These are phyloP conservation scores for Coccomyxa sp. DNA, from an alignment of 139 green algal species.

Conservation along the genomic window DNA sequence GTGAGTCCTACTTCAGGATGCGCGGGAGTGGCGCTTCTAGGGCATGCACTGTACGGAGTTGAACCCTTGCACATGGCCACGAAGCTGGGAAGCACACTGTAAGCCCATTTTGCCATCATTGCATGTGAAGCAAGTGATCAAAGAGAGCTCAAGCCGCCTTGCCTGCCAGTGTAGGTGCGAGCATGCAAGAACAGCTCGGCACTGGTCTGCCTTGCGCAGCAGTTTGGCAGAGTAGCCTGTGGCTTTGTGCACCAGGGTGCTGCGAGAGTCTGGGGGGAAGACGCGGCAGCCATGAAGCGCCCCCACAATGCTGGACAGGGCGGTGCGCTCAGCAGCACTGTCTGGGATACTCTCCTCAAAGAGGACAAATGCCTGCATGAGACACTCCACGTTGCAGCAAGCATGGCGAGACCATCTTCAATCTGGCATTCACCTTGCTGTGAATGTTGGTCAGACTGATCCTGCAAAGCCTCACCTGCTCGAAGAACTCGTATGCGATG, in stretches of 20 bases:
- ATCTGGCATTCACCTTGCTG: background rate
- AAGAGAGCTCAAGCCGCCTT: background rate
- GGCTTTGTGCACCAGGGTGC: slow-evolving; percentile 76
- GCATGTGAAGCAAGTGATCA: too few relatives aligned
- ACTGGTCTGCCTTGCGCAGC: slow-evolving; percentile 88
- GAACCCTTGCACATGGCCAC: too few relatives aligned
- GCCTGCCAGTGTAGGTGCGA: slow-evolving; percentile 85
- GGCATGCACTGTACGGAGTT: too few relatives aligned
- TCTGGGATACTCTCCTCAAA: slow-evolving; percentile 91
- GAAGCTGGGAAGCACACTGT: background rate
- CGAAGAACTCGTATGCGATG: slow-evolving; percentile 91
- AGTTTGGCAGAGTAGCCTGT: slow-evolving; percentile 79
- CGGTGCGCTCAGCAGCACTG: slow-evolving; percentile 60
- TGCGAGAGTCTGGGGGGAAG: slow-evolving; percentile 73
- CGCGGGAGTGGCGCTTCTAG: too few relatives aligned
- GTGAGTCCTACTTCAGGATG: too few relatives aligned
- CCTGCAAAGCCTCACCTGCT: slow-evolving; percentile 54
- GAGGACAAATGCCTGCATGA: slow-evolving; percentile 72
- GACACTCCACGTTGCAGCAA: background rate
- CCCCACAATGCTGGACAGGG: slow-evolving; percentile 81
- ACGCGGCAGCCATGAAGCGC: slow-evolving; percentile 72
- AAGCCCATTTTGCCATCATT: background rate
- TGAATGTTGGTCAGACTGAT: background rate
- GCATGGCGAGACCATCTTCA: too few relatives aligned
- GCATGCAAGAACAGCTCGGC: slow-evolving; percentile 67